Base-by-base conservation (phyloP, 441 rosid species). In the Mallotus repandus region DNA sequence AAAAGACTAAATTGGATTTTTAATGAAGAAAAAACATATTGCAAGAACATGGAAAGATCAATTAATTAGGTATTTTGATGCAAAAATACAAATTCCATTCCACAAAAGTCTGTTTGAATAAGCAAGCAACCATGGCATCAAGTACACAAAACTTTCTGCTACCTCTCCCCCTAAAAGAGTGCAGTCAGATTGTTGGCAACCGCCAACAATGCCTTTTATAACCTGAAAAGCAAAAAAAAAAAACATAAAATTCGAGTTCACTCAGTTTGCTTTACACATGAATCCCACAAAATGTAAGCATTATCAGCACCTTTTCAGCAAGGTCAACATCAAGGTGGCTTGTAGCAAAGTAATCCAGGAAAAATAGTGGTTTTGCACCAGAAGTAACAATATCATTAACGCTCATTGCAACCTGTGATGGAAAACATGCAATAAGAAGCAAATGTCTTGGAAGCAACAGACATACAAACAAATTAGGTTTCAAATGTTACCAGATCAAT, bases 161-260 rank as follows among this genome's bases (percentile, higher is more conserved):
- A 95, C 97, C 97, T 95, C 99, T 78, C 99, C 99, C n/a, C 99
- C 99, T 79, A 95, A 77, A 66, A 93, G 92, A 68, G 84, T 82
- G 64, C 96, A 95, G 60, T 87, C 92, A 5, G 96, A 87, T 69
- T 90, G 97, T 63, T 72, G 80, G 79, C 99, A 95, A 59, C 98
- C 99, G 80, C 89, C 91, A 48, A 93, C 95, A 58, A 93, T 95
- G 48, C 99, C 99, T 82, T 89, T 89, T 61, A 95, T 91, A 54
- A 95, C 99, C 97, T 95, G 73, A 21, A 73, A 9, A 38, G 74
- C 66, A 65, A 71, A 32, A 32, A 53, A 69, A 74, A 29, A 29
- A 1, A 32, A 53, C 68, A 74, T 7, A 67, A 57, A 69, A 12
- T 22, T 2, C 38, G 10, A 22, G 32, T 12, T 14, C 41, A 38